Percentiles rank a stretch among this genome's conserved stretches.
phyloP scores from a whole-genome alignment of 805 yeast species.

The Yamadazyma paraphyllophila region DNA sequence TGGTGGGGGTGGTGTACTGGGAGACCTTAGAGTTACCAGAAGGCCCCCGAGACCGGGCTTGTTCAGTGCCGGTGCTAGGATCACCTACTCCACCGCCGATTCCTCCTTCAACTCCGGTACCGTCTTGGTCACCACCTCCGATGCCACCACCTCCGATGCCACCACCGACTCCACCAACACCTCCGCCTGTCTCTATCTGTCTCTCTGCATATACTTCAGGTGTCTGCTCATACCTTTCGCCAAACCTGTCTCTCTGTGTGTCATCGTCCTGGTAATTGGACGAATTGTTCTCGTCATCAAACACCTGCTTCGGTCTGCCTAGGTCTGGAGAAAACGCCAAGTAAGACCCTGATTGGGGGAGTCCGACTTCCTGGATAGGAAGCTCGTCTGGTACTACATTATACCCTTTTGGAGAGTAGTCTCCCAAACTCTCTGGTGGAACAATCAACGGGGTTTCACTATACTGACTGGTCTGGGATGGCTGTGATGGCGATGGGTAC shows the following conservation, averaged over 20 bases:
- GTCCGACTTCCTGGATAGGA: not conserved
- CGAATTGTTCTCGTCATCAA: slow-evolving; percentile 15
- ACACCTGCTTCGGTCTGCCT: slow-evolving; percentile 11
- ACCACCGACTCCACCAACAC: no score
- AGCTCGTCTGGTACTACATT: not conserved
- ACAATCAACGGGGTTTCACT: not conserved
- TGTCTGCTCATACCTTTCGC: not conserved
- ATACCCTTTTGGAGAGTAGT: slow-evolving; percentile 7
- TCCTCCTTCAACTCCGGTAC: no score
- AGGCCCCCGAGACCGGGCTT: no score
- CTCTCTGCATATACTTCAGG: not conserved
- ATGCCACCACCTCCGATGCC: no score
- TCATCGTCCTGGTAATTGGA: slow-evolving; percentile 7
- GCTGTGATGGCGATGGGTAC: not conserved
- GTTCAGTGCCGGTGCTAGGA: not conserved
- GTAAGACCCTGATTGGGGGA: not conserved
- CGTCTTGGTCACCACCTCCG: no score
- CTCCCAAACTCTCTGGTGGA: not conserved
- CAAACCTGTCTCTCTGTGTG: not conserved
- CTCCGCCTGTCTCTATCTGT: not conserved
- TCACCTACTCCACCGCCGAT: not conserved
- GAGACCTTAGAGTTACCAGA: not conserved
- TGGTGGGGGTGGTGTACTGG: slow-evolving; percentile 2
- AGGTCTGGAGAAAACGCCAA: not conserved
- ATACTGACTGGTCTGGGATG: not conserved